phyloP scores from a whole-genome alignment of 768 basidiomycete species.

The Daedaleopsis sinensis region DNA sequence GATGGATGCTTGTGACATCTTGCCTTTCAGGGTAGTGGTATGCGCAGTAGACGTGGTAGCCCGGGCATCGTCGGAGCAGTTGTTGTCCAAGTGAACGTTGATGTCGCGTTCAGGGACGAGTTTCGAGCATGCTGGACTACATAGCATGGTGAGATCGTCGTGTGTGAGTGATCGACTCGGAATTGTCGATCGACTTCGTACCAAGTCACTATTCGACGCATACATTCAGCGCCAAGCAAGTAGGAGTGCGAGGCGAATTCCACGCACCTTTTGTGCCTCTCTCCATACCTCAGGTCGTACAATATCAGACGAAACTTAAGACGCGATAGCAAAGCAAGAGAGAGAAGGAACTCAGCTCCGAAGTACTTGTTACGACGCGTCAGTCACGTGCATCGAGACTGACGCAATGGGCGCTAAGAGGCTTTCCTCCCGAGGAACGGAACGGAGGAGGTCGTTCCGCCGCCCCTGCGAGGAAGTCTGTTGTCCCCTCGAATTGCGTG shows the following conservation, averaged over 20 bases:
- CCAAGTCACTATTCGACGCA: constrained; percentile 3
- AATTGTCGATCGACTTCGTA: not conserved
- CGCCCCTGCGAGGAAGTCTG: no score
- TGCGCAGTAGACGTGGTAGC: not conserved
- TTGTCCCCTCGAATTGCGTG: no score
- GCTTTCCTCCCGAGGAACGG: no score
- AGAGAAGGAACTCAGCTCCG: not conserved
- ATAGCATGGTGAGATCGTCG: not conserved
- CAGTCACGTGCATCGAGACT: not conserved
- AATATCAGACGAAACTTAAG: not conserved
- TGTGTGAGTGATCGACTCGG: not conserved
- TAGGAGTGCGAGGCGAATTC: not conserved
- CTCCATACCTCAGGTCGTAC: not conserved
- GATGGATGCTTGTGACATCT: constrained; percentile 22
- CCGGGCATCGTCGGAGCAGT: constrained; percentile 22
- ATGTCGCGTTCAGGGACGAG: constrained; percentile 26
- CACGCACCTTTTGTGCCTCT: not conserved
- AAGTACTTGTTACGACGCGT: not conserved
- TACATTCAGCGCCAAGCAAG: not conserved
- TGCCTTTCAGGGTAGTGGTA: constrained; percentile 9
- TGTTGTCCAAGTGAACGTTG: constrained; percentile 31
- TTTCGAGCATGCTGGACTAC: constrained; percentile 30
- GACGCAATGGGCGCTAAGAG: no score
- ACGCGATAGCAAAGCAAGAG: no score
- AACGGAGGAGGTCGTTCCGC: no score